Evolutionary conservation across 2,329 filamentous ascomycete genomes (phyloP).

Genomic region (Periglandula ipomoeae): DNA sequence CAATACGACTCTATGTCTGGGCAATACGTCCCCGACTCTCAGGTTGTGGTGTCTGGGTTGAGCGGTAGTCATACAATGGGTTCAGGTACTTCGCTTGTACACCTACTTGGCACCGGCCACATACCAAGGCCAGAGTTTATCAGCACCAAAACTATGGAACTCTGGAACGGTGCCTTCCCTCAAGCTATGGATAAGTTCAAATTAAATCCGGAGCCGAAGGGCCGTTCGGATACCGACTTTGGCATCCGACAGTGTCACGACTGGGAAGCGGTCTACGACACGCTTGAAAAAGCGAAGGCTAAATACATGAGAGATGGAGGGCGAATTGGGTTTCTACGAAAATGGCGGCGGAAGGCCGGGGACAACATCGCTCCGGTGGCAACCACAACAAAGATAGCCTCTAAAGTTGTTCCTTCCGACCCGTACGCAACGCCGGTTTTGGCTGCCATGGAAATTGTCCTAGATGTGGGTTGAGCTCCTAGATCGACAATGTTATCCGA

Average conservation of each 20-base stretch:
- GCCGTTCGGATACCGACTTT: not conserved
- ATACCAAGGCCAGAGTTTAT: not conserved
- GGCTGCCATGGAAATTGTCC: too few relatives aligned
- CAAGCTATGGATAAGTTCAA: not conserved
- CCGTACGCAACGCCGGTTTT: too few relatives aligned
- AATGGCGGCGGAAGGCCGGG: not conserved
- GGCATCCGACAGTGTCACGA: not conserved
- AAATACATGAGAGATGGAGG: not conserved
- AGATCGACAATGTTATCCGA: too few relatives aligned
- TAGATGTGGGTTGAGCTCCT: too few relatives aligned
- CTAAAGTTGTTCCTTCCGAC: too few relatives aligned
- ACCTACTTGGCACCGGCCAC: not conserved
- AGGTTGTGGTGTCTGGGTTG: not conserved
- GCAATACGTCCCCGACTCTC: not conserved
- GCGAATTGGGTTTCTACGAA: not conserved
- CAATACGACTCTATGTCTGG: not conserved
- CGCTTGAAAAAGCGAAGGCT: not conserved
- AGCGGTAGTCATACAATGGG: not conserved
- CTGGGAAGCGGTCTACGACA: not conserved
- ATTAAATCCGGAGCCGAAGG: not conserved
- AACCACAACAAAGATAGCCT: too few relatives aligned
- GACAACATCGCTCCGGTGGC: not conserved
- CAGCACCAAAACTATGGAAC: not conserved
- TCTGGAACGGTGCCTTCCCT: not conserved
- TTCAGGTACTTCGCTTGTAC: not conserved